phyloP scores from a whole-genome alignment of 129 eudicot genomes.

The Cynara cardunculus region DNA sequence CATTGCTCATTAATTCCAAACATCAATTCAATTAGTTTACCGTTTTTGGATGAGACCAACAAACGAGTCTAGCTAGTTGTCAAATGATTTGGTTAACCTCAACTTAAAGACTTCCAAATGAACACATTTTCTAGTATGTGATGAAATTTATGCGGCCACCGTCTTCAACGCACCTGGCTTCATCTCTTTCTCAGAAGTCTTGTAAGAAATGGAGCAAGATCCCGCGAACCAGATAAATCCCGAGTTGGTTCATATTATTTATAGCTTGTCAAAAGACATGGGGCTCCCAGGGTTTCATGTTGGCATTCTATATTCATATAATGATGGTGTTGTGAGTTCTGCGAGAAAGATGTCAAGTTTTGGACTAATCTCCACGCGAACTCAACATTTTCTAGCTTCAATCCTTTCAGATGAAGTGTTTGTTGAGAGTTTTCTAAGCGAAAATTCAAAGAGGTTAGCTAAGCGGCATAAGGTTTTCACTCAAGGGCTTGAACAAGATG shows the following conservation, averaged over 20 bases:
- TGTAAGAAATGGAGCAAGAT: conserved; percentile 46
- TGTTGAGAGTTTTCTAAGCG: conserved; percentile 32
- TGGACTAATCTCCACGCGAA: conserved; percentile 76
- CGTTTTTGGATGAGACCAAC: conserved; percentile 25
- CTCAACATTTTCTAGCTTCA: conserved; percentile 61
- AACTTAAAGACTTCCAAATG: background rate
- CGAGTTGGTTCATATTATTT: conserved; percentile 53
- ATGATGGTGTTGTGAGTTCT: conserved; percentile 55
- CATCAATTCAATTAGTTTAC: conserved; percentile 17
- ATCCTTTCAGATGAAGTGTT: conserved; percentile 67
- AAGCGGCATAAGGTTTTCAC: conserved; percentile 45
- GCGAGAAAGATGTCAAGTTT: conserved; percentile 83
- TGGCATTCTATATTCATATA: conserved; percentile 73
- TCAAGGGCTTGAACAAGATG: conserved; percentile 43
- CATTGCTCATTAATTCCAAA: conserved; percentile 14
- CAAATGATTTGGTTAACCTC: conserved; percentile 15
- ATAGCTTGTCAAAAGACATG: conserved; percentile 71
- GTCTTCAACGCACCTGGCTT: conserved; percentile 45
- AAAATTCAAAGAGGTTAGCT: conserved; percentile 46
- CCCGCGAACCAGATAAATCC: conserved; percentile 15
- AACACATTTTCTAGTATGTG: conserved; percentile 44
- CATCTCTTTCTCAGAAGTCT: conserved; percentile 47
- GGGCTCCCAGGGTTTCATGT: conserved; percentile 81
- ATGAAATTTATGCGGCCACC: conserved; percentile 73
- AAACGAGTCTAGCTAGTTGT: background rate